Base-by-base conservation (phyloP, 345 rosid genomes). In the Pelargonium nanum region DNA sequence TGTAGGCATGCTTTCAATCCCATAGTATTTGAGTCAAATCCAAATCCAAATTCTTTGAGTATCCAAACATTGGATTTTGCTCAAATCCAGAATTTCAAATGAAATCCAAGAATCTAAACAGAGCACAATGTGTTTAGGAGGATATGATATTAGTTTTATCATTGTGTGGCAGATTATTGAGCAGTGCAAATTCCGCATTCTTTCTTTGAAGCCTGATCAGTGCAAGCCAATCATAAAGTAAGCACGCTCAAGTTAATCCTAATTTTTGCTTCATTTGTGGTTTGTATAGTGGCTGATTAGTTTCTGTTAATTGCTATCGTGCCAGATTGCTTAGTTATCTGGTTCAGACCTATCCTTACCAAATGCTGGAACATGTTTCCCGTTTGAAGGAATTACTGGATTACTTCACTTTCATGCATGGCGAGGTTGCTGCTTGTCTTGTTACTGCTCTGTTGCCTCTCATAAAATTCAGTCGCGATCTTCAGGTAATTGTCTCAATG, bases 371-470 rank as follows among this genome's bases (percentile, higher is more conserved):
- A 68, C 83, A 74, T 70, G 73, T 81, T 55, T 69, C 87, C 23
- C 86, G 82, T 57, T 72, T 86, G 76, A 89, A 89, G 79, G 96
- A 89, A 67, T 72, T 89, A 70, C 61, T 89, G 76, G 96, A 89
- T 78, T 86, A 86, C 69, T 86, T 86, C 77, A 72, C 84, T 71
- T 80, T 77, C 70, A 81, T 83, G 81, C 40, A 83, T 67, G 81
- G 83, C 54, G 78, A 72, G 65, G 77, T 85, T 59, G 82, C 94
- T 60, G 64, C 85, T 70, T 61, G 20, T 70, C 81, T 86, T 63
- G 82, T 86, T 65, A 60, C 75, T 72, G 76, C 88, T 56, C 69
- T 89, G 24, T 68, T 81, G 64, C 95, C 97, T 63, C 87, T 89
- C 71, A 73, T 79, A 74, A 86, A 78, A 77, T 70, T 75, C 70